These are phyloP conservation scores for Ceratobasidium sp. DNA, from an alignment of 1,284 basidiomycete species.

Conservation along the genomic window DNA sequence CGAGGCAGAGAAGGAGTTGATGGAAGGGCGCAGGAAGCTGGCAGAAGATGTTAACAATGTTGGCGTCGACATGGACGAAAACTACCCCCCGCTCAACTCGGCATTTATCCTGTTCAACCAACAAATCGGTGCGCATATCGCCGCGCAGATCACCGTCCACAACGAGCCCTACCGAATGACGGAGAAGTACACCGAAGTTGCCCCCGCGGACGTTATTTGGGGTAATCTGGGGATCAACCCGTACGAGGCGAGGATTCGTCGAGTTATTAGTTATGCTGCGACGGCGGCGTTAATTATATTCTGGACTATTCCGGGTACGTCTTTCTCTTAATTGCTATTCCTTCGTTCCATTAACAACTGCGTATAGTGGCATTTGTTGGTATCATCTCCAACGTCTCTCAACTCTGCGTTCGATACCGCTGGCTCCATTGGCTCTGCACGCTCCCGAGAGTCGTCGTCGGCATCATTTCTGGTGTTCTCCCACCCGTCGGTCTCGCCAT, in stretches of 20 bases:
- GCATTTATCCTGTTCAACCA: conserved; percentile 85
- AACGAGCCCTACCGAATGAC: conserved; percentile 72
- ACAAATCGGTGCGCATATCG: conserved; percentile 82
- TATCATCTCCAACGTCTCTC: conserved; percentile 64
- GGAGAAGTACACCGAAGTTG: conserved; percentile 75
- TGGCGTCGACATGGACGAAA: conserved; percentile 64
- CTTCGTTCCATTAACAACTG: conserved; percentile 50
- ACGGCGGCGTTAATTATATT: conserved; percentile 74
- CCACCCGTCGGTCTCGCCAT: conserved; percentile 78
- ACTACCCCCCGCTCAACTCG: conserved; percentile 74
- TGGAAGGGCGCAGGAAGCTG: conserved; percentile 63
- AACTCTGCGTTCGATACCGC: conserved; percentile 61
- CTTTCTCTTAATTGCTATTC: neutral
- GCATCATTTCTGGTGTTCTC: conserved; percentile 70
- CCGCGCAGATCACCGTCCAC: conserved; percentile 72
- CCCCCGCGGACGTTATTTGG: conserved; percentile 81
- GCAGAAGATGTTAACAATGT: conserved; percentile 54
- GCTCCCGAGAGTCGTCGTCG: conserved; percentile 56
- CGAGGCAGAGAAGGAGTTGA: conserved; percentile 67
- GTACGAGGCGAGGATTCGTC: conserved; percentile 81
- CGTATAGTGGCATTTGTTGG: conserved; percentile 67
- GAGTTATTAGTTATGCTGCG: conserved; percentile 62
- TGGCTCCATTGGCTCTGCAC: conserved; percentile 77
- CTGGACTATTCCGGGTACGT: conserved; percentile 78
- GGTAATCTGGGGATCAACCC: conserved; percentile 80